A percentile compares a stretch with the other conserved stretches of the same genome.
Conservation (phyloP, 257 asterid genomes). For the Paulownia fortunei region DNA sequence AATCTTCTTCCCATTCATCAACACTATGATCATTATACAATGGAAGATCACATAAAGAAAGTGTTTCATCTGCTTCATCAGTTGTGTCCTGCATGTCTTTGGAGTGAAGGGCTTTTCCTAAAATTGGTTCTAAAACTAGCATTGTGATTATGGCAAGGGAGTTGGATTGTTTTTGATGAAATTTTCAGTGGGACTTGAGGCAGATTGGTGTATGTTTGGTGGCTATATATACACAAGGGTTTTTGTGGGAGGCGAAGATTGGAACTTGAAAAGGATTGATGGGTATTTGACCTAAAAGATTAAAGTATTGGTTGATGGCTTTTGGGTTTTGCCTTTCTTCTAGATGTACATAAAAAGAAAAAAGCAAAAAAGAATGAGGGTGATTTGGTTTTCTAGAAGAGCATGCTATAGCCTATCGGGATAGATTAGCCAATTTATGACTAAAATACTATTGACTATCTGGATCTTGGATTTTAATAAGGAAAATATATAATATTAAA, state of each 20-base stretch:
- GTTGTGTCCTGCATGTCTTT: constrained; percentile 32
- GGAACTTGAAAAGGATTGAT: constrained; percentile 37
- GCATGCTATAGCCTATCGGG: constrained; percentile 25
- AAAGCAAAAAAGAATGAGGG: constrained; percentile 7
- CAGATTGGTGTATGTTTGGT: constrained; percentile 5
- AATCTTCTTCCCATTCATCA: constrained; percentile 40
- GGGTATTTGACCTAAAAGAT: constrained; percentile 19
- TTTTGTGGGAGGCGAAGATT: constrained; percentile 41
- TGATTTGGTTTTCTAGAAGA: constrained; percentile 39
- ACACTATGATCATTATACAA: constrained; percentile 40
- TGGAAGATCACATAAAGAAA: constrained; percentile 71
- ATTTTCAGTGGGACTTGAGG: constrained; percentile 20
- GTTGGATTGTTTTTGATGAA: constrained; percentile 18
- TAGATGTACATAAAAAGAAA: constrained; percentile 22
- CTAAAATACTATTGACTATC: not conserved
- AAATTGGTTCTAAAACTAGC: constrained; percentile 34
- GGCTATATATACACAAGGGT: constrained; percentile 31
- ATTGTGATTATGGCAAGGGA: too few relatives aligned
- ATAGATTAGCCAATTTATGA: constrained; percentile 3
- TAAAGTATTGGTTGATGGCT: constrained; percentile 30
- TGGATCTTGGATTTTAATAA: too few relatives aligned
- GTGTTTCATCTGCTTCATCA: constrained; percentile 66
- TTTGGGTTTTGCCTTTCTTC: constrained; percentile 31
- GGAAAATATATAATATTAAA: too few relatives aligned
- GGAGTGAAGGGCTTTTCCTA: constrained; percentile 23